A percentile compares a stretch with the other conserved stretches of the same genome.
phyloP scores from a whole-genome alignment of 2,329 filamentous ascomycete genomes.

The Byssochlamys sp. region DNA sequence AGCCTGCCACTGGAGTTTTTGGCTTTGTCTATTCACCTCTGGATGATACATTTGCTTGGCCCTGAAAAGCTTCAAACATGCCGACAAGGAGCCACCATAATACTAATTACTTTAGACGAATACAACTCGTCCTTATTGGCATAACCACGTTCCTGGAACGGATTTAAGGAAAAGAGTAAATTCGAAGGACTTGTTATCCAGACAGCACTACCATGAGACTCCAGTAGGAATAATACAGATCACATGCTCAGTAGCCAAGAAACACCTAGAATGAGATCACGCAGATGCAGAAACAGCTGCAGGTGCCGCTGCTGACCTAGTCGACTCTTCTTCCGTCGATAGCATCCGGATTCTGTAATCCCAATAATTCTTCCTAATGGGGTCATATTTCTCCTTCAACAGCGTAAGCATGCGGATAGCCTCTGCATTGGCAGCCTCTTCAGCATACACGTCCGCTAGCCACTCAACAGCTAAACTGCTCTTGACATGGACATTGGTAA shows the following conservation, averaged over 20 bases:
- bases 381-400: constrained; percentile 78
- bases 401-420: constrained; percentile 63
- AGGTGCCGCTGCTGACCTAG: background rate
- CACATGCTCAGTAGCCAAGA: background rate
- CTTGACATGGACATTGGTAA: constrained; percentile 38
- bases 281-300: constrained; percentile 8
- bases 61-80: background rate
- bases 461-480: constrained; percentile 51
- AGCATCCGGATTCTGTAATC: constrained; percentile 56
- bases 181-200: background rate
- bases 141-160: background rate
- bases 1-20: background rate
- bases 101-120: background rate
- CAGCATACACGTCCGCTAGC: constrained; percentile 38
- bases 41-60: background rate
- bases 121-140: background rate
- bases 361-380: constrained; percentile 87
- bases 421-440: constrained; percentile 38
- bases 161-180: background rate
- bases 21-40: background rate
- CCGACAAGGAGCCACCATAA: background rate
- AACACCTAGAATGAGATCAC: constrained; percentile 4
- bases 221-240: background rate
- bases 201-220: background rate
- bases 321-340: background rate